These are phyloP conservation scores for Clathrus columnatus DNA, from an alignment of 768 basidiomycete species.

Conservation along the genomic window DNA sequence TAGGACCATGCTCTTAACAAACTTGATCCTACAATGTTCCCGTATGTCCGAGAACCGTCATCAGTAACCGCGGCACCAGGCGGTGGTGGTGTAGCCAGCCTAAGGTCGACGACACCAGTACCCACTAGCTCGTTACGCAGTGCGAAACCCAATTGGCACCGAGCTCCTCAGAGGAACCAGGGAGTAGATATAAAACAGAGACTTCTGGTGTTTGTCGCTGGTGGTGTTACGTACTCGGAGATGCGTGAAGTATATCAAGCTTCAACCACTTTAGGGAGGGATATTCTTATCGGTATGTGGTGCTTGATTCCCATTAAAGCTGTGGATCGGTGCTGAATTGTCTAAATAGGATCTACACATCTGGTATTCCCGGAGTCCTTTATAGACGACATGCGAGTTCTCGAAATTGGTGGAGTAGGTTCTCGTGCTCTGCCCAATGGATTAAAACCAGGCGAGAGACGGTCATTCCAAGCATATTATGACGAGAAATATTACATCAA, in stretches of 20 bases:
- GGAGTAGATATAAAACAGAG: constrained; percentile 54
- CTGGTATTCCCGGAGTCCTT: constrained; percentile 74
- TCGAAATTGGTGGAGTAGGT: constrained; percentile 83
- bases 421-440: constrained; percentile 67
- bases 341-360: constrained; percentile 78
- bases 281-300: constrained; percentile 84
- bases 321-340: background rate
- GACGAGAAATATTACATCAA: constrained; percentile 69
- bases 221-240: constrained; percentile 95
- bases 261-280: constrained; percentile 66
- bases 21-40: constrained; percentile 74
- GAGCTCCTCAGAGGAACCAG: constrained; percentile 49
- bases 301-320: background rate
- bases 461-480: constrained; percentile 66
- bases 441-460: constrained; percentile 34
- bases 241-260: constrained; percentile 82
- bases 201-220: constrained; percentile 83
- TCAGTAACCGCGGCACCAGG: constrained; percentile 33
- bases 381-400: constrained; percentile 76
- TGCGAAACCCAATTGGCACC: constrained; percentile 85
- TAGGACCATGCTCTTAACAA: constrained; percentile 79
- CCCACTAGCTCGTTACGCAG: constrained; percentile 71
- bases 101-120: constrained; percentile 33
- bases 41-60: constrained; percentile 81
- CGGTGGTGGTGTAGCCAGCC: constrained; percentile 31